Conservation (phyloP, 176 grass and related monocot genomes). For the Aegilops bicornis region DNA sequence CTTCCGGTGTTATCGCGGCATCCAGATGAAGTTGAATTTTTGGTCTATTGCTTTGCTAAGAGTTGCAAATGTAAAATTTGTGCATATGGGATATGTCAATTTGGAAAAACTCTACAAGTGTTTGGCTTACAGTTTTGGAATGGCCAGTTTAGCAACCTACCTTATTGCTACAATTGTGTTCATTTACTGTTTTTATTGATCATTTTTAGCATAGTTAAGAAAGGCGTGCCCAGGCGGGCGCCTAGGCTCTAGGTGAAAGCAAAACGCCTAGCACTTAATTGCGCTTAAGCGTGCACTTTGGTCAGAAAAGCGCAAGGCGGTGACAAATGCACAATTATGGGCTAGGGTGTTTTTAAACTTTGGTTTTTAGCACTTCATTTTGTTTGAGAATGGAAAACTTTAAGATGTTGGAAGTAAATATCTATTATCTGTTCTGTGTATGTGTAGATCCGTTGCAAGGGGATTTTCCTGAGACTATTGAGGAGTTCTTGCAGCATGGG, state of each 20-base stretch:
- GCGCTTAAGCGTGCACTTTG: no score
- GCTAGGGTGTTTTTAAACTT: no score
- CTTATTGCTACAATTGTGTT: not conserved
- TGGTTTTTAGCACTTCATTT: not conserved
- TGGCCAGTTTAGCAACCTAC: not conserved
- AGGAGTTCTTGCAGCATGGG: slow-evolving; percentile 96
- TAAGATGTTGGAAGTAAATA: slow-evolving; percentile 15
- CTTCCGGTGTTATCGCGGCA: not conserved
- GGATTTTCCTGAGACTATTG: slow-evolving; percentile 97
- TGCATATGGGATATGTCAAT: not conserved
- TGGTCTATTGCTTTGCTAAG: not conserved
- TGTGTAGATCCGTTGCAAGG: slow-evolving; percentile 90
- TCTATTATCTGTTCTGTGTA: slow-evolving; percentile 15
- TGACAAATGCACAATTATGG: no score
- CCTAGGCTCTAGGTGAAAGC: no score
- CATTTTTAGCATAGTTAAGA: not conserved
- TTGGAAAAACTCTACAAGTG: not conserved
- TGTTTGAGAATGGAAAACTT: not conserved
- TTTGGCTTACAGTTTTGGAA: not conserved
- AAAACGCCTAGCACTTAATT: no score
- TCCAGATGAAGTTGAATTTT: not conserved
- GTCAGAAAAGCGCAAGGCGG: no score
- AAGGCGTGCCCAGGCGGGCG: no score
- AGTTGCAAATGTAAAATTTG: not conserved
- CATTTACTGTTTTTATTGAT: not conserved